Evolutionary conservation across 148 eudicot species (phyloP), one percentile per base, ranked within the genome.

Genomic region (Silene uniflora): DNA sequence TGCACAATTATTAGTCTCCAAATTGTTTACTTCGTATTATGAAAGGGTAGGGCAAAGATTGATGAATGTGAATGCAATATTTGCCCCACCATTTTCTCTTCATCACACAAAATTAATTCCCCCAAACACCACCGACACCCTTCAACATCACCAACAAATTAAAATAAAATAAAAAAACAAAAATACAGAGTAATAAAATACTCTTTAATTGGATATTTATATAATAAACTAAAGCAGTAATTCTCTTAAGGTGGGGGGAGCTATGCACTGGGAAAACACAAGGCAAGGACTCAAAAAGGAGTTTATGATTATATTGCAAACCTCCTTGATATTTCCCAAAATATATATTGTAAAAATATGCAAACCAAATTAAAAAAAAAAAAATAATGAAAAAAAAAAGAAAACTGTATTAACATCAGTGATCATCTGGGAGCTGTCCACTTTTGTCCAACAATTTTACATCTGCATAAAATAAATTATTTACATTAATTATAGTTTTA

Each of bases 41-140:
- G 59, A 58, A 72, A 44, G 80, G 69, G 72, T 10, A 32, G 78
- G 74, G 67, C 80, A 81, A 83, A 77, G 63, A 64, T 22, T 8
- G 67, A 14, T 29, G 42, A 76, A 73, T 67, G 80, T 60, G 74
- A 67, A 44, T 61, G 73, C 23, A 70, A 73, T 24, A 59, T 70
- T 77, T 83, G 46, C 71, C 78, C 78, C 77, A 69, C 80, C 72
- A 19, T 54, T 49, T 70, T 73, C 78, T 49, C 73, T 74, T 73
- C 72, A 67, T 72, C 86, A 83, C 86, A 83, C 86, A 83, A 77
- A 83, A 83, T 71, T 77, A 80, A 83, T 83, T 74, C 76, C 65
- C 82, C 73, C 84, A 81, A 70, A 67, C 86, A 76, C 83, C 80
- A 47, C 74, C 84, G 75, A 75, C 79, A 73, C 79, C 72, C 74